A percentile compares a stretch with the other conserved stretches of the same genome.
phyloP scores from a whole-genome alignment of 2,329 filamentous ascomycete species.

The Neonectria magnoliae region DNA sequence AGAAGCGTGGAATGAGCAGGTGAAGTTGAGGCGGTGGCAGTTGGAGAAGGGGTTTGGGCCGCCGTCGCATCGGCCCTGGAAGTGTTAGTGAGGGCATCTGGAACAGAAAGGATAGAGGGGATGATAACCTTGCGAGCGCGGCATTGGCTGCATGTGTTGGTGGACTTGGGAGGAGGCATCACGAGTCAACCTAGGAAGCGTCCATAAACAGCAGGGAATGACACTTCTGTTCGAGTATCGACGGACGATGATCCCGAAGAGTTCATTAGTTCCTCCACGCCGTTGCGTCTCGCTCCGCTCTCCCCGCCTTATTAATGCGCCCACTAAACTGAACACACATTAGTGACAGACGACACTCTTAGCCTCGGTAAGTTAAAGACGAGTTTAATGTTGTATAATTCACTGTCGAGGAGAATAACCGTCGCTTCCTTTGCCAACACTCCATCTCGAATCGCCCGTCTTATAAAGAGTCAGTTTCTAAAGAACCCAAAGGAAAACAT shows the following conservation, averaged over 20 bases:
- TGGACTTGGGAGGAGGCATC: conserved; percentile 16
- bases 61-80: too few species aligned
- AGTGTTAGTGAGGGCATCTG: conserved; percentile 48
- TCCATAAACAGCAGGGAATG: background rate
- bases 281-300: too few species aligned
- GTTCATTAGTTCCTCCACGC: too few species aligned
- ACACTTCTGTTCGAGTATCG: too few species aligned
- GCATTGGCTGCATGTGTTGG: conserved; percentile 14
- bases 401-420: background rate
- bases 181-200: background rate
- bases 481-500: background rate
- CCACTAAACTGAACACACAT: too few species aligned
- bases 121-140: conserved; percentile 6
- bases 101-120: conserved; percentile 47
- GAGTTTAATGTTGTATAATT: background rate
- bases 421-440: background rate
- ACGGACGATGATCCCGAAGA: too few species aligned
- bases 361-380: too few species aligned
- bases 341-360: too few species aligned
- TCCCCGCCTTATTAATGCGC: too few species aligned
- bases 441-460: too few species aligned
- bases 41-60: too few species aligned
- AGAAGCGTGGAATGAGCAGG: conserved; percentile 46
- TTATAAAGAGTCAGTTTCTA: background rate
- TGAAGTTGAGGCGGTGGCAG: conserved; percentile 57